Conservation (phyloP, 2,329 filamentous ascomycete genomes). For the Penicillium polonicum region DNA sequence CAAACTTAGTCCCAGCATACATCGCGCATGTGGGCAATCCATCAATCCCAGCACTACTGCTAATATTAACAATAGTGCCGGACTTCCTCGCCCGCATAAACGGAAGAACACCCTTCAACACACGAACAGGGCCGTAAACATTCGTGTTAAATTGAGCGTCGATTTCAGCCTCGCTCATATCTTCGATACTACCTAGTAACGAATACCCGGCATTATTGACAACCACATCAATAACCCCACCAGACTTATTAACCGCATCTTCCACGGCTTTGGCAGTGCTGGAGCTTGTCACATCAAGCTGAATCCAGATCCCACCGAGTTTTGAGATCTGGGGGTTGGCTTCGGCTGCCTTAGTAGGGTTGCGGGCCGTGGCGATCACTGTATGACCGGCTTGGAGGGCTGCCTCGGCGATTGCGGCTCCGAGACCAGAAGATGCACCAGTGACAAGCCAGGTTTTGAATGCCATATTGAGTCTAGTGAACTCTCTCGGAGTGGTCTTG, state of each 20-base stretch:
- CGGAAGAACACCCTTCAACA: not conserved
- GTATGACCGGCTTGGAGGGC: no score
- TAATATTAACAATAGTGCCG: not conserved
- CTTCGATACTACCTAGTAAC: not conserved
- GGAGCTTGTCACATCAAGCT: not conserved
- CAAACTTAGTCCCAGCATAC: not conserved
- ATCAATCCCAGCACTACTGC: not conserved
- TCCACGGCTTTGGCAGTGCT: not conserved
- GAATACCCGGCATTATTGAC: not conserved
- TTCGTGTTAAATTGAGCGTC: not conserved
- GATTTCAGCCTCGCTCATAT: not conserved
- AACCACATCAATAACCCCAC: not conserved
- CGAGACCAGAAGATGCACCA: not conserved
- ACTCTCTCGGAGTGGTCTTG: not conserved
- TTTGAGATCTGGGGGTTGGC: not conserved
- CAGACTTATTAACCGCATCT: not conserved
- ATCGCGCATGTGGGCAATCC: not conserved
- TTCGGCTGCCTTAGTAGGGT: not conserved
- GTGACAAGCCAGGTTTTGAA: not conserved
- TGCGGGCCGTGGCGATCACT: not conserved
- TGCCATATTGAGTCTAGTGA: not conserved
- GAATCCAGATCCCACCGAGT: not conserved
- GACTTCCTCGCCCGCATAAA: not conserved
- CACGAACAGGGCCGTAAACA: not conserved
- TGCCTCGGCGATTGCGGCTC: no score